phyloP scores from a whole-genome alignment of 192 early-diverging fungal species.

The Geranomyces variabilis region DNA sequence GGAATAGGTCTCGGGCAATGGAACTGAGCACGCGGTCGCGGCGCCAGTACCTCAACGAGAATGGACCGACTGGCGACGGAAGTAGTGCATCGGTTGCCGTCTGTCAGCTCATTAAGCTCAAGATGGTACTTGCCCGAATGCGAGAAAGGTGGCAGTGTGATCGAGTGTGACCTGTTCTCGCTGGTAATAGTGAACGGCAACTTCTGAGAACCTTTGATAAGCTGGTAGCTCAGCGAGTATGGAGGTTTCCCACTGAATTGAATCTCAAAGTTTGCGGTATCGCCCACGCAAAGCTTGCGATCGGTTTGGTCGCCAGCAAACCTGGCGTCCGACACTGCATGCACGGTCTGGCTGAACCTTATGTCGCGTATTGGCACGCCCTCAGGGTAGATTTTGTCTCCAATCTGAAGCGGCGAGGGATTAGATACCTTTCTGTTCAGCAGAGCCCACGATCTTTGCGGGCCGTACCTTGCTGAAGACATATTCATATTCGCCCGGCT shows the following conservation, averaged over 20 bases:
- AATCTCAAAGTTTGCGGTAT: constrained; percentile 29
- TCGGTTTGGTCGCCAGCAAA: neutral
- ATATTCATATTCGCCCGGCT: constrained; percentile 49
- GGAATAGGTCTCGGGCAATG: constrained; percentile 37
- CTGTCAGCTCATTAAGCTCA: constrained; percentile 50
- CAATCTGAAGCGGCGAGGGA: constrained; percentile 31
- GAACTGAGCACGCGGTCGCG: constrained; percentile 47
- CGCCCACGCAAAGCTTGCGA: constrained; percentile 40
- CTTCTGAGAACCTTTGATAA: constrained; percentile 39
- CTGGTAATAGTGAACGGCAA: constrained; percentile 15
- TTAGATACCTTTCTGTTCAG: neutral
- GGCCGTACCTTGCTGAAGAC: constrained; percentile 41
- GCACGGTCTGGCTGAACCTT: constrained; percentile 51
- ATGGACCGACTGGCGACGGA: constrained; percentile 37
- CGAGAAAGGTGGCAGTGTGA: constrained; percentile 34
- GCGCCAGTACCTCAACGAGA: constrained; percentile 47
- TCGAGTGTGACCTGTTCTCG: constrained; percentile 16
- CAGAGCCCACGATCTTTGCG: neutral
- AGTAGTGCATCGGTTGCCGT: constrained; percentile 50
- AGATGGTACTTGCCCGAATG: constrained; percentile 47
- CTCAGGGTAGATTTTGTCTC: constrained; percentile 48
- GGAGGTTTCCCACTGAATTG: constrained; percentile 41
- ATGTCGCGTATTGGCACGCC: constrained; percentile 35
- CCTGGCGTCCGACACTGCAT: constrained; percentile 46
- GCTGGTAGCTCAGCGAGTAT: constrained; percentile 50